Base-by-base conservation (phyloP, 768 basidiomycete genomes). In the Boletus barrowsii region DNA sequence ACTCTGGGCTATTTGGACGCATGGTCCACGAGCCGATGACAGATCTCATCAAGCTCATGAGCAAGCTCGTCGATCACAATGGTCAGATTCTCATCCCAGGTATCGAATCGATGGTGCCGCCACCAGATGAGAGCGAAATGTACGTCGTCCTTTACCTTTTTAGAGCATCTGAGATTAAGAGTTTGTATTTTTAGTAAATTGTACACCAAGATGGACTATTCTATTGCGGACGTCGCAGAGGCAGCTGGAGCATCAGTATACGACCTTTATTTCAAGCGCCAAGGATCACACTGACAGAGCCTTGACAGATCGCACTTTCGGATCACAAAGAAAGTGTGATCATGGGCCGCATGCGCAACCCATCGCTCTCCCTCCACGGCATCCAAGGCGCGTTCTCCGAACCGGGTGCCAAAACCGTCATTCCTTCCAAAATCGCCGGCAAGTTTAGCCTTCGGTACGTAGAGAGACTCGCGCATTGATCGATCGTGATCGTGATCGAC, bases 361-460 rank as follows among this genome's bases (percentile, higher is more conserved):
- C 95, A 3, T 88, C 87, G 54, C 79, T 98, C 57, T 94, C 92
- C 3, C 73, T 98, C 24, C 95, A 98, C 68, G 96, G 96, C 11
- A 95, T 98, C 63, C 91, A 97, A 72, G 94, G 95, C 46, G 96
- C 94, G 2, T 97, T 95, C 76, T 90, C 82, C 51, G 84, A 83
- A 0, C 79, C 82, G 0, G 91, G 3, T 83, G 80, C 17, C 18
- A 93, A 93, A 82, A 98, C 95, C 0, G 95, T 98, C 64, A 98
- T 98, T 54, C 95, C 95, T 0, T 92, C 93, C 32, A 85, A 86
- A 55, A 91, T 89, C 10, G 70, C 81, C 35, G 94, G 94, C 42
- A 97, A 97, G 73, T 98, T 97, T 78, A 94, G 92, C 64, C 90
- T 98, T 70, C 89, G 95, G 77, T 88, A 70, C 29, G 80, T 71